Conservation (phyloP, 1,284 basidiomycete genomes). For the Takashimella tepidaria region DNA sequence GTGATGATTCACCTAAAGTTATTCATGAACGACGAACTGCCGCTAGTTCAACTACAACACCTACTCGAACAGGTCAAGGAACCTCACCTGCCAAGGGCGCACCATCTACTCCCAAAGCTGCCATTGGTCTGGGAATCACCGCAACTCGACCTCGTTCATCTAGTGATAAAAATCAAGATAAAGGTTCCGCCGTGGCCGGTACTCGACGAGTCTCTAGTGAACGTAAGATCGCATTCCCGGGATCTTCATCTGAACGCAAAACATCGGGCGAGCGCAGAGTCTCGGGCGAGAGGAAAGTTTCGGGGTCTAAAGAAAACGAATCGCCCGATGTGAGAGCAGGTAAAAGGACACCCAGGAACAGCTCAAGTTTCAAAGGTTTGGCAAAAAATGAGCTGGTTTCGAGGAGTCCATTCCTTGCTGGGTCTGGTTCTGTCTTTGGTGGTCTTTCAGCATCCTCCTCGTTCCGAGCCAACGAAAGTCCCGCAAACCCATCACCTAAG, state of each 20-base stretch:
- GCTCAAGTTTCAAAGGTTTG: constrained; percentile 66
- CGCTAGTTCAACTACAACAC: background rate
- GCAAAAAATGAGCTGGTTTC: constrained; percentile 71
- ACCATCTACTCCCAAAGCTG: constrained; percentile 31
- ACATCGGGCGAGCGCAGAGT: constrained; percentile 16
- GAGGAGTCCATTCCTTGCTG: constrained; percentile 70
- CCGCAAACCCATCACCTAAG: constrained; percentile 17
- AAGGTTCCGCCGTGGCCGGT: constrained; percentile 25
- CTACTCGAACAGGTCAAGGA: constrained; percentile 30
- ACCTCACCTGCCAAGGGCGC: constrained; percentile 29
- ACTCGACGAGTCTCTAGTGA: constrained; percentile 35
- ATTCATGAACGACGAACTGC: constrained; percentile 34
- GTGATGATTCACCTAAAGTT: constrained; percentile 16
- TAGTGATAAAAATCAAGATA: constrained; percentile 14
- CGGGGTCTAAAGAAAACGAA: constrained; percentile 58
- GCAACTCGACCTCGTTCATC: constrained; percentile 17
- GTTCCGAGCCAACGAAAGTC: constrained; percentile 14
- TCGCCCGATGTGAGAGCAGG: constrained; percentile 55
- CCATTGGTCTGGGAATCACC: constrained; percentile 40
- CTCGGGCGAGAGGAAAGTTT: constrained; percentile 21
- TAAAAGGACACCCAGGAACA: constrained; percentile 61
- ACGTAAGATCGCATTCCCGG: constrained; percentile 27
- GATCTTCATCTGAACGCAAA: constrained; percentile 12
- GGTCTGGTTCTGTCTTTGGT: constrained; percentile 13
- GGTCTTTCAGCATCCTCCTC: constrained; percentile 7